Evolutionary conservation across 1,284 basidiomycete species (phyloP), one percentile per base, ranked within the genome.

Genomic region (Puccinia coronata): DNA sequence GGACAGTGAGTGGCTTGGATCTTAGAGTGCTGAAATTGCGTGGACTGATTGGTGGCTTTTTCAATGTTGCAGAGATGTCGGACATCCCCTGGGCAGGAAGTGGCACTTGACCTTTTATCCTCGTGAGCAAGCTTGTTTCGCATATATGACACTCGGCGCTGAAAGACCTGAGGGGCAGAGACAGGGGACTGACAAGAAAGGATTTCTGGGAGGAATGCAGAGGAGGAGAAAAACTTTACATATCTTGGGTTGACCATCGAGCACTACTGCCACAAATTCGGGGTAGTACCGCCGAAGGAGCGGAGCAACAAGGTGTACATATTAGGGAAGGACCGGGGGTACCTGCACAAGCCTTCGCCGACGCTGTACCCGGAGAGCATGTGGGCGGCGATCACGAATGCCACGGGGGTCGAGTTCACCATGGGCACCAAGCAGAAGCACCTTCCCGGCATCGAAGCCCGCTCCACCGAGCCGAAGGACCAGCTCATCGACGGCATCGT

Each of bases 21-120:
- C 25, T n/a, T n/a, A 20, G 20, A 49, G 12, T 23, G 6, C 1
- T 18, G 12, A 18, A 65, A 4, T n/a, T n/a, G n/a, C n/a, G n/a
- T n/a, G n/a, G 43, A 25, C 39, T 31, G 16, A 47, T 36, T 36
- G 12, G 16, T 5, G 49, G 25, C 28, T 28, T 6, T 28, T 31
- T 73, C 20, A 11, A 41, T 14, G 8, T 39, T 61, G 36, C 25
- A 80, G 77, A 34, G 77, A 80, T 49, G 51, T 80, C 11, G 77
- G 51, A 23, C 77, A 80, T 49, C 77, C 77, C 3, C 53, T 80
- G 18, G 77, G 77, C 23, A 49, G 77, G 41, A 67, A 59, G 23
- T 80, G 77, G 77, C 77, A 80, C 51, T 39, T 80, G n/a, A 80
- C 77, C 2, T 80, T 80, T 31, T 80, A 80, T 36, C 77, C 77